phyloP scores from a whole-genome alignment of 2,329 filamentous ascomycete species.

The Cadophora sp. region DNA sequence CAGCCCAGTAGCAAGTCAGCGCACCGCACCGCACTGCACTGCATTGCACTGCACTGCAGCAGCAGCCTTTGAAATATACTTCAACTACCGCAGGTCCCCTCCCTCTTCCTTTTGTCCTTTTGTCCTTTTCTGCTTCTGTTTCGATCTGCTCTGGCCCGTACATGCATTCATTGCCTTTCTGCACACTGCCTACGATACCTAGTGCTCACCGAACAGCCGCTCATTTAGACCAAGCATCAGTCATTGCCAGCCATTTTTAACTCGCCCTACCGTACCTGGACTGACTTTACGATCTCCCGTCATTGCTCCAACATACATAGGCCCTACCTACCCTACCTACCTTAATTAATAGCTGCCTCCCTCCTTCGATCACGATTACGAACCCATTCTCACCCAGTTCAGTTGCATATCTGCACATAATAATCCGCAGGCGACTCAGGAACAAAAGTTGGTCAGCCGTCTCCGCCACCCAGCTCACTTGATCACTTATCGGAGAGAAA shows the following conservation, averaged over 20 bases:
- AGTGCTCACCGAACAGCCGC: neutral
- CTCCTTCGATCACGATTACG: neutral
- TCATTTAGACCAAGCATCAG: neutral
- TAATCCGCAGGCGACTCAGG: neutral
- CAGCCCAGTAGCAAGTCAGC: conserved; percentile 1
- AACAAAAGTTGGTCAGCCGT: neutral
- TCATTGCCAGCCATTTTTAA: neutral
- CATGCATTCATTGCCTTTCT: neutral
- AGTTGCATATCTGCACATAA: neutral
- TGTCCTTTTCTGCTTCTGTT: conserved; percentile 9
- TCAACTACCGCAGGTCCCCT: conserved; percentile 5
- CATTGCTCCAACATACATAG: conserved; percentile 1
- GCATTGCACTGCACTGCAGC: neutral
- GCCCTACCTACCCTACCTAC: no score
- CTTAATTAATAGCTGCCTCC: neutral
- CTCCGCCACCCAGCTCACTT: neutral
- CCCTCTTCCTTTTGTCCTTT: neutral
- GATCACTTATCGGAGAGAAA: conserved; percentile 7
- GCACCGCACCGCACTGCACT: no score
- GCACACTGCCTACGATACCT: neutral
- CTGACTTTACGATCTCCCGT: neutral
- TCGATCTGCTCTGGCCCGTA: neutral
- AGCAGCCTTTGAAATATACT: conserved; percentile 13
- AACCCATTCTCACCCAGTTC: neutral
- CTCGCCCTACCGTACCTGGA: neutral